Conservation (phyloP, 108 stramenopile species). For the Pseudonitzschia delicatissima region DNA sequence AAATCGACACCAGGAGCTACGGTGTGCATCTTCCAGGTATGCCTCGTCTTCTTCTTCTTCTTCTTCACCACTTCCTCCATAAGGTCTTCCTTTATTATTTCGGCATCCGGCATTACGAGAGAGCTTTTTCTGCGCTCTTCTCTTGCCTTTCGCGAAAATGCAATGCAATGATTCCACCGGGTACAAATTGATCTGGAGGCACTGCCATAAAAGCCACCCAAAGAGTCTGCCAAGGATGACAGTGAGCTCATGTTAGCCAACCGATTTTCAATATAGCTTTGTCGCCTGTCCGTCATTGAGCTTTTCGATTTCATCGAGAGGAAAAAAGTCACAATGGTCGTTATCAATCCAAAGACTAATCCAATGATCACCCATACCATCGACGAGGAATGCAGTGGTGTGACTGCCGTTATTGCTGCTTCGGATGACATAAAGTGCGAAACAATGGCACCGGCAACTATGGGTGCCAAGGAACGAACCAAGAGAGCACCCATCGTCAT, state of each 20-base stretch:
- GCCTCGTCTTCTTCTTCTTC: background rate
- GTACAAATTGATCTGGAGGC: too few species aligned
- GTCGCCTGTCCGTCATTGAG: background rate
- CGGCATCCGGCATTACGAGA: background rate
- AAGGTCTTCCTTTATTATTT: background rate
- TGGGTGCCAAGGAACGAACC: conserved; percentile 1
- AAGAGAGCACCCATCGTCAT: conserved; percentile 6
- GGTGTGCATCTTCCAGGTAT: conserved; percentile 10
- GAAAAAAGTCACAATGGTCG: background rate
- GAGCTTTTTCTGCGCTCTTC: background rate
- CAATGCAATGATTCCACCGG: too few species aligned
- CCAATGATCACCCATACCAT: conserved; percentile 6
- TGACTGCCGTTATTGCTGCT: background rate
- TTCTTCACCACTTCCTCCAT: background rate
- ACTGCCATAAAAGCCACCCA: too few species aligned
- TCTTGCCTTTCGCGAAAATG: background rate
- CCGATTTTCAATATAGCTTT: background rate
- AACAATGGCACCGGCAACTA: conserved; percentile 4
- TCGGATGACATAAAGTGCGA: background rate
- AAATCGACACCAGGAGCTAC: conserved; percentile 8
- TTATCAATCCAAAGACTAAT: background rate
- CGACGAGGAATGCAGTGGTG: background rate
- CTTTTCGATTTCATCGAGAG: background rate
- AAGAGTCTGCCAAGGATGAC: background rate
- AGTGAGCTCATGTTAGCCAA: background rate